Conservation (phyloP, 352 stramenopile genomes). For the Pythium sp. region DNA sequence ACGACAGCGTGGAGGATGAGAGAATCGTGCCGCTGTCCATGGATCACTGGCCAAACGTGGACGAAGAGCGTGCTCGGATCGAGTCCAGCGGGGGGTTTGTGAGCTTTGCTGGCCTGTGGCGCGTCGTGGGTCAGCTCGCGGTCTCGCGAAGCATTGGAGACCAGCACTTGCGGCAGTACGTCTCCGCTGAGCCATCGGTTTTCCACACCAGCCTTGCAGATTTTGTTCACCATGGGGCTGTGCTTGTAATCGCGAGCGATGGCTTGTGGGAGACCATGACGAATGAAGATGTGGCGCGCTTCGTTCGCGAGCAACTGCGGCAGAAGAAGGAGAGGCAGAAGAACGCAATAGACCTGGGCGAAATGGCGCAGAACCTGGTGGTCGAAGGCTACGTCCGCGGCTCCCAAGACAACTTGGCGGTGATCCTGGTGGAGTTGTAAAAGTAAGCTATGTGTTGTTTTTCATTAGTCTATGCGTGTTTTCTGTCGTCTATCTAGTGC, state of each 20-base stretch:
- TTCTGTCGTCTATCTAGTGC: not conserved
- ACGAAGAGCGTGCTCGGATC: constrained; percentile 51
- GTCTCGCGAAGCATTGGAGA: constrained; percentile 93
- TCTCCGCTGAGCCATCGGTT: constrained; percentile 84
- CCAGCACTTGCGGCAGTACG: constrained; percentile 71
- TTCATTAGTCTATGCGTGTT: not conserved
- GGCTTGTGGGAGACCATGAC: constrained; percentile 74
- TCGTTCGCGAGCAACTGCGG: constrained; percentile 31
- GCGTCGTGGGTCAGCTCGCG: constrained; percentile 90
- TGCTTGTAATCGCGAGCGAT: constrained; percentile 71
- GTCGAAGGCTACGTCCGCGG: constrained; percentile 93
- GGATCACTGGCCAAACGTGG: constrained; percentile 64
- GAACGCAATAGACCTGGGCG: constrained; percentile 49
- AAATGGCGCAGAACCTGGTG: constrained; percentile 75
- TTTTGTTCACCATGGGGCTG: not conserved
- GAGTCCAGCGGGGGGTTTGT: constrained; percentile 79
- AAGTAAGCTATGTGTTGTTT: not conserved
- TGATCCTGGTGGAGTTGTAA: constrained; percentile 45
- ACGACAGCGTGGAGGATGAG: not conserved
- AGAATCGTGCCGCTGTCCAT: constrained; percentile 34
- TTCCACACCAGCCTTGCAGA: constrained; percentile 27
- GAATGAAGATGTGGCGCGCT: constrained; percentile 45
- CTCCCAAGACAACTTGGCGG: constrained; percentile 93
- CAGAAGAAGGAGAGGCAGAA: constrained; percentile 21
- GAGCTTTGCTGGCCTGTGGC: constrained; percentile 62